Percentiles rank a stretch among this genome's conserved stretches.
phyloP scores from a whole-genome alignment of 2,329 filamentous ascomycete genomes.

The Pezicula rhizophila region DNA sequence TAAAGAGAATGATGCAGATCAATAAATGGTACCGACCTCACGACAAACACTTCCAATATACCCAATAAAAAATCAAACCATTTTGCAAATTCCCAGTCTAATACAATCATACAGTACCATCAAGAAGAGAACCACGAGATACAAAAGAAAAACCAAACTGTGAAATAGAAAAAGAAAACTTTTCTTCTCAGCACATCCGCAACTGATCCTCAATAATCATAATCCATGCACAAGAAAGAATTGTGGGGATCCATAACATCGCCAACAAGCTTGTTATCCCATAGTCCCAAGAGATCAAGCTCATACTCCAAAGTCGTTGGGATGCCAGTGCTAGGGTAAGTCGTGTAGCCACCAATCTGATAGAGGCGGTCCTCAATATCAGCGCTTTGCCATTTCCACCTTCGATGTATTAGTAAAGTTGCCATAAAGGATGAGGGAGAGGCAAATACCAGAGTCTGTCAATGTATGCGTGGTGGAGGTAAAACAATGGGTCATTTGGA shows the following conservation, averaged over 20 bases:
- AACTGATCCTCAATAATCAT: background rate
- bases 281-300: background rate
- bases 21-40: too few species aligned
- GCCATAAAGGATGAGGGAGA: background rate
- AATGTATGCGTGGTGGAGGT: slow-evolving; percentile 16
- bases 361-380: background rate
- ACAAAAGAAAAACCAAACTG: too few species aligned
- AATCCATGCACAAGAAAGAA: background rate
- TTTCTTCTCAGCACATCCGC: too few species aligned
- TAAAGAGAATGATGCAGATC: too few species aligned
- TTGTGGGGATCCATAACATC: background rate
- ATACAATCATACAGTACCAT: too few species aligned
- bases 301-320: background rate
- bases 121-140: too few species aligned
- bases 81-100: too few species aligned
- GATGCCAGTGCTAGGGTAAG: background rate
- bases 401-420: background rate
- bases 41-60: too few species aligned
- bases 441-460: slow-evolving; percentile 13
- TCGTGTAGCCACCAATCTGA: background rate
- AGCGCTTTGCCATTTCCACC: background rate
- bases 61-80: too few species aligned
- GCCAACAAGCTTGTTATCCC: background rate
- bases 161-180: too few species aligned
- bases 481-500: slow-evolving; percentile 14